Conservation (phyloP, 768 basidiomycete genomes). For the Serendipita sp. region DNA sequence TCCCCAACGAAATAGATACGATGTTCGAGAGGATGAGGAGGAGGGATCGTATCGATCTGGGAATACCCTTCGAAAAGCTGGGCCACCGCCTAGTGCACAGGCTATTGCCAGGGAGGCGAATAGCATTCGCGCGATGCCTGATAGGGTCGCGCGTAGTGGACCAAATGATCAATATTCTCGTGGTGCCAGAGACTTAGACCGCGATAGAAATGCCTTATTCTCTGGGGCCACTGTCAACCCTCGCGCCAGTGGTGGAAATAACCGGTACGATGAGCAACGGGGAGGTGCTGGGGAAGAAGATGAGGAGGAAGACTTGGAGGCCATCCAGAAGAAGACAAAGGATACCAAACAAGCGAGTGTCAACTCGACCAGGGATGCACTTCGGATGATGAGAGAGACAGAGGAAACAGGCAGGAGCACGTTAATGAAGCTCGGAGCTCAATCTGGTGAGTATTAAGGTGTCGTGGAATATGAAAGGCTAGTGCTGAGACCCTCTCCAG, state of each 20-base stretch:
- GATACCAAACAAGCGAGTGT: conserved; percentile 86
- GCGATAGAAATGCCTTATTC: conserved; percentile 59
- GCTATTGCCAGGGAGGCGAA: not conserved
- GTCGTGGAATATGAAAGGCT: not conserved
- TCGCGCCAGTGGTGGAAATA: not conserved
- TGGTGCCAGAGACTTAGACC: conserved; percentile 39
- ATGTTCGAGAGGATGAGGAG: not conserved
- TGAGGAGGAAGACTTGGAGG: conserved; percentile 79
- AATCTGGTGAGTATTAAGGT: conserved; percentile 53
- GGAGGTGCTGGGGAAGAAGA: conserved; percentile 15
- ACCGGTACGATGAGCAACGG: conserved; percentile 16
- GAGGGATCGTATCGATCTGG: not conserved
- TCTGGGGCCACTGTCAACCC: conserved; percentile 30
- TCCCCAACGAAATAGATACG: not conserved
- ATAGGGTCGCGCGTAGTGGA: conserved; percentile 25
- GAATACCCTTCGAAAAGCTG: not conserved
- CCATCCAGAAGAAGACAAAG: conserved; percentile 82
- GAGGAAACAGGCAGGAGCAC: conserved; percentile 90
- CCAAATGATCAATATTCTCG: conserved; percentile 53
- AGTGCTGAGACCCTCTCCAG: conserved; percentile 21
- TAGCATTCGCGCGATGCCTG: not conserved
- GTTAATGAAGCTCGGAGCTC: conserved; percentile 65
- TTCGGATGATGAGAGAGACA: conserved; percentile 85
- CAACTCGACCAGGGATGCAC: conserved; percentile 75
- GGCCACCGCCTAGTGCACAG: not conserved